Evolutionary conservation across 2,329 filamentous ascomycete genomes (phyloP), one percentile per base, ranked within the genome.

Genomic region (Cadophora malorum): DNA sequence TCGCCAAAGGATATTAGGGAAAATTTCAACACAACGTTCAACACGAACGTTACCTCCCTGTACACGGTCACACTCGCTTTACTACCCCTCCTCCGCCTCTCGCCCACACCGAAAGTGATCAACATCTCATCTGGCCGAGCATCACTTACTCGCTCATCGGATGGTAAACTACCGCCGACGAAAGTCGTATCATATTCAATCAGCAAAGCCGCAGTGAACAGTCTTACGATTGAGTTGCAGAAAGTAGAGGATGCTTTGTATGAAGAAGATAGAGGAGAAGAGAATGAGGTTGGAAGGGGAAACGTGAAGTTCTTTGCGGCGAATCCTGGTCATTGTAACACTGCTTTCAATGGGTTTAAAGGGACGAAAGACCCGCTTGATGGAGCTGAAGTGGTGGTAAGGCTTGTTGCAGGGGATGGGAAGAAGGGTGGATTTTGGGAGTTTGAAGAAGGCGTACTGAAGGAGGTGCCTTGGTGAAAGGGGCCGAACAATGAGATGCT

Each of bases 21-120:
- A 33, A 74, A 74, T 3, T 77, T 77, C 74, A 78, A 74, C 69
- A 67, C 70, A 6, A 75, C 73, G 16, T 78, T 80, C n/a, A 77
- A 79, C 60, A 75, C 81, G 49, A 83, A 85, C 73, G 78, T 84
- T 68, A 80, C 79, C 2, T 83, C 81, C 0, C 76, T 83, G 23
- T 81, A 76, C 5, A 77, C 79, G 53, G 47, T 82, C 41, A 75
- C 76, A 12, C 68, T 70, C 10, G 69, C 77, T 21, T 74, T 77
- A 65, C 69, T 77, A 5, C 75, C 77, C 14, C 71, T 80, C 1
- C 73, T 80, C 0, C 68, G 69, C 41, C 63, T 72, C 21, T 72
- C 75, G 0, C 0, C 62, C 1, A 21, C 69, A 14, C 71, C 75
- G 4, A 76, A 72, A 59, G 76, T 80, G 1, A 76, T 81, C 66